phyloP scores from a whole-genome alignment of 257 asterid species.

The Lycium ferocissimum region DNA sequence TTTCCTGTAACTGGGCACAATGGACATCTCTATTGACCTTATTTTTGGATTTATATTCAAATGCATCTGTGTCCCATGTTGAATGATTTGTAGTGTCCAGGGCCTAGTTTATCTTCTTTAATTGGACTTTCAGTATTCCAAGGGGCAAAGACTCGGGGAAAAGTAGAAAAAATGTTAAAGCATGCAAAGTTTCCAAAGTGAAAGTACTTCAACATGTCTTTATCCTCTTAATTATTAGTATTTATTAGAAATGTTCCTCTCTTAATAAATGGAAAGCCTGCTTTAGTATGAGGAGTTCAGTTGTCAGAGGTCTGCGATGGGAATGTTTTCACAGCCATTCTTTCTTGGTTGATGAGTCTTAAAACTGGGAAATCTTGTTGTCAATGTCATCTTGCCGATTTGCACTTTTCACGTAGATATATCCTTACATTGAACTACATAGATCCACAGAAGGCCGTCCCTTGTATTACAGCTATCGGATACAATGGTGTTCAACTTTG shows the following conservation, averaged over 20 bases:
- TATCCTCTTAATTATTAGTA: not conserved
- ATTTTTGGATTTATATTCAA: not conserved
- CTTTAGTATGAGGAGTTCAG: not conserved
- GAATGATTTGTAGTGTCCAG: constrained; percentile 12
- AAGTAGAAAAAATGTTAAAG: constrained; percentile 5
- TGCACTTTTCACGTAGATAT: constrained; percentile 23
- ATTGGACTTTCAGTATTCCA: not conserved
- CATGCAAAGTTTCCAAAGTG: not conserved
- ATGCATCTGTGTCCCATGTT: constrained; percentile 4
- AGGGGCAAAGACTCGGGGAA: not conserved
- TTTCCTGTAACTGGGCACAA: not conserved
- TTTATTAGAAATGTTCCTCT: constrained; percentile 16
- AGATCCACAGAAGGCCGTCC: constrained; percentile 81
- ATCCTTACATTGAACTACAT: constrained; percentile 59
- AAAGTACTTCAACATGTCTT: constrained; percentile 11
- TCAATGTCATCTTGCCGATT: constrained; percentile 2
- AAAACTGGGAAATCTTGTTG: constrained; percentile 13
- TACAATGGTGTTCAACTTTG: constrained; percentile 79
- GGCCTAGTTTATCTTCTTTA: constrained; percentile 10
- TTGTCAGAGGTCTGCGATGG: not conserved
- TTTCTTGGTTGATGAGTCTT: constrained; percentile 17
- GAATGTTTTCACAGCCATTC: no score
- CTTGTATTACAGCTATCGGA: constrained; percentile 90
- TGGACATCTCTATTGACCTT: not conserved
- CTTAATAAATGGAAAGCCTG: not conserved